Conservation (phyloP, 495 filamentous ascomycete species). For the Clohesyomyces aquaticus region DNA sequence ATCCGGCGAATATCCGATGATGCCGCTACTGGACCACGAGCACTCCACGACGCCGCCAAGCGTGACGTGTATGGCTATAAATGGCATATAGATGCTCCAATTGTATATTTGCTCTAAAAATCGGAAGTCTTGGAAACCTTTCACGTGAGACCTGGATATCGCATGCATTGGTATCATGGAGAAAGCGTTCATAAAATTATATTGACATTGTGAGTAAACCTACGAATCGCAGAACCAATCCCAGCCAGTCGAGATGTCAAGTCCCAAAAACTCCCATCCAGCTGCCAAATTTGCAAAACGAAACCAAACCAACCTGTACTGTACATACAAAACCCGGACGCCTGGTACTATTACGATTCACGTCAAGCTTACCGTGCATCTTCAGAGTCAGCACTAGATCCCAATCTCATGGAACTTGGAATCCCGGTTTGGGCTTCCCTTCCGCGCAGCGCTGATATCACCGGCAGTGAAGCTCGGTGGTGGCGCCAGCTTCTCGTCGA, state of each 20-base stretch:
- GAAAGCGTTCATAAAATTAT: not conserved
- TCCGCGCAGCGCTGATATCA: constrained; percentile 13
- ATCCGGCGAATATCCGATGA: too few species aligned
- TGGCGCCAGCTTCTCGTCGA: constrained; percentile 34
- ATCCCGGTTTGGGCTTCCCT: constrained; percentile 34
- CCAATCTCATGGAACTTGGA: constrained; percentile 34
- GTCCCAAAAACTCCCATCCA: too few species aligned
- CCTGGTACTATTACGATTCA: not conserved
- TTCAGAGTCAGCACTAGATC: constrained; percentile 14
- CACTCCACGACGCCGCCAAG: not conserved
- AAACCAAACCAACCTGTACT: not conserved
- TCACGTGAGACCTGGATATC: too few species aligned
- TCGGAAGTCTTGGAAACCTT: too few species aligned
- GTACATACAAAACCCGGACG: constrained; percentile 2
- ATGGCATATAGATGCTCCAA: not conserved
- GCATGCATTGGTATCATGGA: not conserved
- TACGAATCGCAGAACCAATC: not conserved
- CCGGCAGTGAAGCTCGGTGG: constrained; percentile 25
- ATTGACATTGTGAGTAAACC: not conserved
- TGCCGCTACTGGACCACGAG: not conserved
- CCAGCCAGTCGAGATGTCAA: not conserved
- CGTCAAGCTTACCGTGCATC: not conserved
- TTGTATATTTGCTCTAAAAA: not conserved
- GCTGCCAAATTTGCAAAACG: not conserved
- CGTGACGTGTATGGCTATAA: constrained; percentile 12